phyloP scores from a whole-genome alignment of 306 rosid species.

The Inga laurina region DNA sequence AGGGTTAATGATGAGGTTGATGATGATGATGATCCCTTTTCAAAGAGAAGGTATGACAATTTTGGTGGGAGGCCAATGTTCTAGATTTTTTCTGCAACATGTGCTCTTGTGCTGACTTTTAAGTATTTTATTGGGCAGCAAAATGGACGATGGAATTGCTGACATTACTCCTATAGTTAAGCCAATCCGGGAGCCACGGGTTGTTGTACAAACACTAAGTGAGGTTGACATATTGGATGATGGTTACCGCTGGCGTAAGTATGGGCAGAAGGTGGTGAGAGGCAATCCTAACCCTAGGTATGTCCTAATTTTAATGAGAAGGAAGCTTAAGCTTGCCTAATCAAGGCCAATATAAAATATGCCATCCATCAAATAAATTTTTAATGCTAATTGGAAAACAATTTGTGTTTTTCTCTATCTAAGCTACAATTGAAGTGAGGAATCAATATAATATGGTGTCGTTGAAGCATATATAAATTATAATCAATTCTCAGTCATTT shows the following conservation, averaged over 20 bases:
- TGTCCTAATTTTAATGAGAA: constrained; percentile 25
- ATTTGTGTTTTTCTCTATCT: constrained; percentile 5
- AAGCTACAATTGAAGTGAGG: background rate
- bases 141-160: constrained; percentile 69
- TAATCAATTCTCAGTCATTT: constrained; percentile 26
- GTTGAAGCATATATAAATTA: constrained; percentile 11
- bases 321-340: constrained; percentile 16
- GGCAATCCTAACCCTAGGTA: constrained; percentile 99
- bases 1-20: constrained; percentile 68
- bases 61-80: constrained; percentile 17
- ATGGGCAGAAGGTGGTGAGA: constrained; percentile 98
- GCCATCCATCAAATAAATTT: constrained; percentile 6
- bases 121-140: constrained; percentile 57
- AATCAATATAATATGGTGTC: background rate
- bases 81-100: constrained; percentile 19
- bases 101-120: constrained; percentile 31
- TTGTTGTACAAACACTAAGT: constrained; percentile 94
- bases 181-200: constrained; percentile 97
- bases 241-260: constrained; percentile 99
- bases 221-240: constrained; percentile 99
- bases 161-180: constrained; percentile 80
- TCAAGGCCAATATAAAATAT: constrained; percentile 17
- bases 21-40: constrained; percentile 81
- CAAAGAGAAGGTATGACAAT: constrained; percentile 77
- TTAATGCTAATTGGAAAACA: constrained; percentile 8